Evolutionary conservation across 495 filamentous ascomycete species (phyloP).

Genomic region (Penicillium ucsense): DNA sequence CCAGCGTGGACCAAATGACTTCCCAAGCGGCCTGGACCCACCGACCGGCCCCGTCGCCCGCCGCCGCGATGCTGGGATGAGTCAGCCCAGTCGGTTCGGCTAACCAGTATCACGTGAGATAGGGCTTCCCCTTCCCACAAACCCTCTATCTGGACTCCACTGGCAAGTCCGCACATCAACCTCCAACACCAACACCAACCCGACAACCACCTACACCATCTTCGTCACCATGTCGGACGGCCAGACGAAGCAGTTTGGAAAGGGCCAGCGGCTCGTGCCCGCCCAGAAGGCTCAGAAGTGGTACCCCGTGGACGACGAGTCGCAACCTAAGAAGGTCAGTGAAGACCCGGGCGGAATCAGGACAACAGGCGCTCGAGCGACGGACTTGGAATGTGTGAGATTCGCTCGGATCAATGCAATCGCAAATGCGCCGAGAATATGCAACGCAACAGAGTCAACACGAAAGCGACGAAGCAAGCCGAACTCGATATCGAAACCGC

Average conservation of each 20-base stretch:
- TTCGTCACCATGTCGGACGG: slow-evolving; percentile 59
- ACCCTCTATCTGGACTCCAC: slow-evolving; percentile 21
- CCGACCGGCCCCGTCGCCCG: not conserved
- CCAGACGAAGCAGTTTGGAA: slow-evolving; percentile 93
- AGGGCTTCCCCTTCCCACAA: slow-evolving; percentile 22
- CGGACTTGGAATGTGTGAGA: slow-evolving; percentile 14
- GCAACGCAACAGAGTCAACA: no score
- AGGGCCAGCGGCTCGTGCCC: slow-evolving; percentile 85
- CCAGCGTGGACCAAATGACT: not conserved
- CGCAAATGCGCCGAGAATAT: slow-evolving; percentile 14
- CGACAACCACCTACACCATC: slow-evolving; percentile 38
- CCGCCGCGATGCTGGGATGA: not conserved
- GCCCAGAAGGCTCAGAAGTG: slow-evolving; percentile 95
- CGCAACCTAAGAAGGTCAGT: slow-evolving; percentile 83
- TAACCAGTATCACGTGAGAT: slow-evolving; percentile 19
- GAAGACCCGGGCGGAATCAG: slow-evolving; percentile 18
- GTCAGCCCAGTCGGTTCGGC: slow-evolving; percentile 12
- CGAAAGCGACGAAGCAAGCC: no score
- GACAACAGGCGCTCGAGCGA: slow-evolving; percentile 6
- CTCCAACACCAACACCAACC: slow-evolving; percentile 41
- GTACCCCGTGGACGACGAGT: slow-evolving; percentile 95
- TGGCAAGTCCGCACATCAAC: slow-evolving; percentile 27
- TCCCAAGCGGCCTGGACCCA: not conserved
- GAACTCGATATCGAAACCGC: no score
- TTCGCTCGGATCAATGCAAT: slow-evolving; percentile 26